Conservation (phyloP, 192 early-diverging fungal genomes). For the Backusella sp. region DNA sequence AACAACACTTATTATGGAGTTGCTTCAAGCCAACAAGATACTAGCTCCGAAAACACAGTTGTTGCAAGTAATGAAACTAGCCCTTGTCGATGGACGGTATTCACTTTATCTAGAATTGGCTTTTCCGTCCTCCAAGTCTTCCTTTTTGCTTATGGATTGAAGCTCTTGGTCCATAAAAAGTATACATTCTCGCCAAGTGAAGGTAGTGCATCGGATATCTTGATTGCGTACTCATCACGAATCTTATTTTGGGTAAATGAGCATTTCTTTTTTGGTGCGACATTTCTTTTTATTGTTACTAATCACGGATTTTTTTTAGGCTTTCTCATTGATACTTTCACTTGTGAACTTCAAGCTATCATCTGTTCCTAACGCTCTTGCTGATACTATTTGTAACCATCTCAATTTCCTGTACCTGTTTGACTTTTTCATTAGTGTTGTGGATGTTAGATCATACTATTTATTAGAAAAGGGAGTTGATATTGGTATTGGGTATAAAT, state of each 20-base stretch:
- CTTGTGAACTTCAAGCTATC: conserved; percentile 18
- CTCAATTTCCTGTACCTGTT: conserved; percentile 30
- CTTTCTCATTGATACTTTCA: conserved; percentile 32
- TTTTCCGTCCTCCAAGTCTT: conserved; percentile 5
- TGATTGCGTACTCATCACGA: conserved; percentile 5
- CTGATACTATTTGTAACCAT: conserved; percentile 22
- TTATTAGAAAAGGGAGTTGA: conserved; percentile 1
- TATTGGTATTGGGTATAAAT: conserved; percentile 17
- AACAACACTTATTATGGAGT: conserved; percentile 14
- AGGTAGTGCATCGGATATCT: background rate
- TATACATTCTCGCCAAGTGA: conserved; percentile 22
- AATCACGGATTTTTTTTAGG: conserved; percentile 9
- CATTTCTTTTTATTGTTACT: background rate
- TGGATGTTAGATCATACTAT: conserved; percentile 35
- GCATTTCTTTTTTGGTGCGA: background rate
- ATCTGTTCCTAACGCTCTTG: background rate
- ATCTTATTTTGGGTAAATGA: conserved; percentile 24
- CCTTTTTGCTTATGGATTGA: conserved; percentile 7
- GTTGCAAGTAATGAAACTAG: background rate
- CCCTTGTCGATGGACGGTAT: conserved; percentile 19
- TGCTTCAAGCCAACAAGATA: background rate
- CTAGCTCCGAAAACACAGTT: conserved; percentile 14
- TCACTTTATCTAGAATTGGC: conserved; percentile 18
- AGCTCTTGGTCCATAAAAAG: background rate
- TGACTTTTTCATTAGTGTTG: conserved; percentile 15